phyloP scores from a whole-genome alignment of 768 basidiomycete species.

The Podaxis rugospora region DNA sequence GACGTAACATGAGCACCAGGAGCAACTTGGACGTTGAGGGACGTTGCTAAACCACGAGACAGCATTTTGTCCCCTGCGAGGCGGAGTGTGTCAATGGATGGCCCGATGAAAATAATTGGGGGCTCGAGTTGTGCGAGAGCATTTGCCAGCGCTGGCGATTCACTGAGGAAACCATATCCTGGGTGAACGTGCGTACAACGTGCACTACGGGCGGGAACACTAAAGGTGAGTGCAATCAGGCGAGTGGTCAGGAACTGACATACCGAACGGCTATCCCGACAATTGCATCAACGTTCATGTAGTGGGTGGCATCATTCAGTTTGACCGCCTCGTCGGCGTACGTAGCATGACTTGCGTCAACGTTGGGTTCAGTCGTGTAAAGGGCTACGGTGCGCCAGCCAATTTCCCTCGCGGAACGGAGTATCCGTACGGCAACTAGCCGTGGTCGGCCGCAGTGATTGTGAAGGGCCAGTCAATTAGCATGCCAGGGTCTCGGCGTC shows the following conservation, averaged over 20 bases:
- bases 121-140: conserved; percentile 71
- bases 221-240: neutral
- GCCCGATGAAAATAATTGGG: conserved; percentile 72
- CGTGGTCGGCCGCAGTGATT: conserved; percentile 6
- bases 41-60: conserved; percentile 28
- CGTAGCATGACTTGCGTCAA: conserved; percentile 73
- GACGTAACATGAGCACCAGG: conserved; percentile 24
- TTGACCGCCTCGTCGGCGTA: conserved; percentile 84
- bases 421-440: conserved; percentile 82
- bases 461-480: conserved; percentile 7
- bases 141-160: conserved; percentile 75
- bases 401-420: conserved; percentile 80
- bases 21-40: conserved; percentile 26
- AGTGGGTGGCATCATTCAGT: conserved; percentile 67
- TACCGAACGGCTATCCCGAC: conserved; percentile 25
- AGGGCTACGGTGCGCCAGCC: conserved; percentile 87
- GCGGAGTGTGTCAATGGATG: conserved; percentile 74
- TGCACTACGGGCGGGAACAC: conserved; percentile 15
- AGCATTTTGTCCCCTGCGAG: conserved; percentile 46
- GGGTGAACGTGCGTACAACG: conserved; percentile 33
- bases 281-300: conserved; percentile 26
- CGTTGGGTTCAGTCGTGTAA: conserved; percentile 62
- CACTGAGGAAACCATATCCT: conserved; percentile 86
- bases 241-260: neutral
- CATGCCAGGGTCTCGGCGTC: conserved; percentile 18